Percentiles rank a stretch among this genome's conserved stretches.
Conservation (phyloP, 176 grass and related monocot species). For the Aegilops longissima region DNA sequence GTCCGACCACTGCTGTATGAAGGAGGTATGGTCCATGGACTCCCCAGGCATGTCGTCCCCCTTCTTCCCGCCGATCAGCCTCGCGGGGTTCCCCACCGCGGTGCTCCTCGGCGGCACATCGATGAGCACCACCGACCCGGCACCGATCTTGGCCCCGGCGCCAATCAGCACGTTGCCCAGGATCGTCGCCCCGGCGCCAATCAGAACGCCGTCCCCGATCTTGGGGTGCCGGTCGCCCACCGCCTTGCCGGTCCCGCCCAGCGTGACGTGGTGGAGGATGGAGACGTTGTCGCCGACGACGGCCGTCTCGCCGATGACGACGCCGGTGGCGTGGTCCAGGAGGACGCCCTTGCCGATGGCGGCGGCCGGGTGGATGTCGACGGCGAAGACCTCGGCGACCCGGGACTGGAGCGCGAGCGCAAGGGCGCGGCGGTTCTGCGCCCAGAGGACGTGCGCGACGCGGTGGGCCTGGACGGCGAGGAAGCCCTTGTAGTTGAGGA, state of each 20-base stretch:
- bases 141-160: constrained; percentile 82
- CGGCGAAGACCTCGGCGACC: constrained; percentile 90
- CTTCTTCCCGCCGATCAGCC: constrained; percentile 62
- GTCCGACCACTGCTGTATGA: constrained; percentile 86
- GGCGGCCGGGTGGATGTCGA: constrained; percentile 91
- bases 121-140: constrained; percentile 86
- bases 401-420: constrained; percentile 89
- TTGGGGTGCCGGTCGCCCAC: constrained; percentile 92
- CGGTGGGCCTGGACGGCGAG: constrained; percentile 92
- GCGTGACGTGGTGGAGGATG: constrained; percentile 96
- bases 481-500: constrained; percentile 98
- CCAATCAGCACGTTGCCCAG: constrained; percentile 90
- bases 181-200: constrained; percentile 92
- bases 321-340: constrained; percentile 87
- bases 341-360: constrained; percentile 76
- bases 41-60: constrained; percentile 68
- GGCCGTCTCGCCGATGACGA: constrained; percentile 93
- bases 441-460: constrained; percentile 81
- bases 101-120: constrained; percentile 72
- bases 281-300: constrained; percentile 94
- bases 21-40: constrained; percentile 97
- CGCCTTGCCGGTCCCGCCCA: constrained; percentile 86
- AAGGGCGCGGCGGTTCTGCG: constrained; percentile 60
- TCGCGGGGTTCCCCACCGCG: constrained; percentile 83
- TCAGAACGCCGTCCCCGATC: constrained; percentile 81